Percentiles rank a stretch among this genome's conserved stretches.
phyloP scores from a whole-genome alignment of 352 stramenopile genomes.

The Pythium rishiriense region DNA sequence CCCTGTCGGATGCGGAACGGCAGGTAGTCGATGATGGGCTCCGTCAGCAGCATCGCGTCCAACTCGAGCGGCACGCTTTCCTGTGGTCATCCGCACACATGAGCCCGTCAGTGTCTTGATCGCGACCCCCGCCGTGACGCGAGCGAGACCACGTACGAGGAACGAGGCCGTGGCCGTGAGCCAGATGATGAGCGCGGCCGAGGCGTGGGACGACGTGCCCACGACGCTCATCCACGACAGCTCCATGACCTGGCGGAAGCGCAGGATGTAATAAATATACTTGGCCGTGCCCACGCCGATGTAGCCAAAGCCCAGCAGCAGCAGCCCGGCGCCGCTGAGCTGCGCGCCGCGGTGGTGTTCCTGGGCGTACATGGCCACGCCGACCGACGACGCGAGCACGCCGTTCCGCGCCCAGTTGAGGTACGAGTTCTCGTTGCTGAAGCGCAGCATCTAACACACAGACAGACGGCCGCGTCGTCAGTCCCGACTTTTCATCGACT shows the following conservation, averaged over 20 bases:
- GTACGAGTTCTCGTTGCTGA: slow-evolving; percentile 89
- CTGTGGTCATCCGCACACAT: slow-evolving; percentile 31
- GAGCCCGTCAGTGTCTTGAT: not conserved
- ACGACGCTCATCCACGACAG: slow-evolving; percentile 86
- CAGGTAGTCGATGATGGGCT: slow-evolving; percentile 78
- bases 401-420: slow-evolving; percentile 87
- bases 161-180: slow-evolving; percentile 84
- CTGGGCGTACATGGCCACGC: slow-evolving; percentile 87
- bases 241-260: slow-evolving; percentile 87
- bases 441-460: slow-evolving; percentile 58
- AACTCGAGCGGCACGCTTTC: slow-evolving; percentile 85
- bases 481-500: no score
- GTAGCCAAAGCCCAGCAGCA: slow-evolving; percentile 86
- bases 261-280: slow-evolving; percentile 91
- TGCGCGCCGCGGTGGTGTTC: slow-evolving; percentile 86
- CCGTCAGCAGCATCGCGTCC: slow-evolving; percentile 81
- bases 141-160: slow-evolving; percentile 43
- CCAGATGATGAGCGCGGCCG: slow-evolving; percentile 83
- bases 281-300: slow-evolving; percentile 86
- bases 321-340: slow-evolving; percentile 71
- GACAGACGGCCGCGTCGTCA: no score
- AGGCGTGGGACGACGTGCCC: slow-evolving; percentile 78
- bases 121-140: no score
- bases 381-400: slow-evolving; percentile 77
- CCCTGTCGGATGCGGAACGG: slow-evolving; percentile 85